Evolutionary conservation across 495 filamentous ascomycete genomes (phyloP).

Genomic region (Xylaria telfairii): DNA sequence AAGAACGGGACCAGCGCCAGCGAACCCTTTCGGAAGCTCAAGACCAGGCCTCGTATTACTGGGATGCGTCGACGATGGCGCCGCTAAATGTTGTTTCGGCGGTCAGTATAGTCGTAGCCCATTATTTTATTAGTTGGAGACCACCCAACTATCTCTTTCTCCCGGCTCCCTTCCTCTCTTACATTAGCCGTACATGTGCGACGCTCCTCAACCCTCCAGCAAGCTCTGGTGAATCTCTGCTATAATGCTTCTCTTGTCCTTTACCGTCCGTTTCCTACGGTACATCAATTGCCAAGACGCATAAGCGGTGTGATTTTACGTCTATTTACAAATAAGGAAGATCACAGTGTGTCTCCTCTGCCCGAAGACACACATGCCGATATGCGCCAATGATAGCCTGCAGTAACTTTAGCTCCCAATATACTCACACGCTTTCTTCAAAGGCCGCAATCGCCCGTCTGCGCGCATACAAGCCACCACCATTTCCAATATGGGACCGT

Average conservation of each 20-base stretch:
- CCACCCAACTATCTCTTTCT: too few species aligned
- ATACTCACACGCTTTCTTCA: constrained; percentile 34
- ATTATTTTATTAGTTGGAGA: constrained; percentile 3
- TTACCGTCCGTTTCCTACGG: neutral
- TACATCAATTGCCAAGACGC: neutral
- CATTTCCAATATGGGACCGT: constrained; percentile 59
- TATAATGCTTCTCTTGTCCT: neutral
- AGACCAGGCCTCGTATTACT: constrained; percentile 49
- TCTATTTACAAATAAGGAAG: neutral
- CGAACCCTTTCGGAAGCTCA: constrained; percentile 24
- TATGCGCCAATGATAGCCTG: constrained; percentile 10
- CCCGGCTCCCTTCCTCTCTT: neutral
- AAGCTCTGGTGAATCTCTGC: neutral
- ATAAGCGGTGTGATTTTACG: neutral
- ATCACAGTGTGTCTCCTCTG: neutral
- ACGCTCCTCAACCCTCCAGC: neutral
- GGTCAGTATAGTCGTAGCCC: constrained; percentile 48
- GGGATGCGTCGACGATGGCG: constrained; percentile 61
- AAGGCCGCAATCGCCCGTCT: constrained; percentile 81
- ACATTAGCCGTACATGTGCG: neutral
- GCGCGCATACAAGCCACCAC: constrained; percentile 68
- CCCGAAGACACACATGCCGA: constrained; percentile 18
- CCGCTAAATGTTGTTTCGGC: constrained; percentile 61
- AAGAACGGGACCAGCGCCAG: constrained; percentile 12
- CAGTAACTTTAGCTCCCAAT: constrained; percentile 9